These are phyloP conservation scores for Xerocomus spinulosus DNA, from an alignment of 768 basidiomycete genomes.

Conservation along the genomic window DNA sequence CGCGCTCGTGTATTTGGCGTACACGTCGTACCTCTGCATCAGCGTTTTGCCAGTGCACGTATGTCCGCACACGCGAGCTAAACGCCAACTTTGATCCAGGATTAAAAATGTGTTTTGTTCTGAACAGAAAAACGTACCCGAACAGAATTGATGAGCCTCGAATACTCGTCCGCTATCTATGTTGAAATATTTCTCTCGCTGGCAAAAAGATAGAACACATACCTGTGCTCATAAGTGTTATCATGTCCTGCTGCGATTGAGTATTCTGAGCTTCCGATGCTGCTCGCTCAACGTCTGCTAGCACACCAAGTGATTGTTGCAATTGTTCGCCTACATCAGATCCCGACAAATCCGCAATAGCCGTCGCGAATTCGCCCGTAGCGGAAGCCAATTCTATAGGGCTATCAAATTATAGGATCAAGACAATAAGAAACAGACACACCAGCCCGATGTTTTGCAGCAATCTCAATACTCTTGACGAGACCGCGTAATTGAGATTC, in stretches of 20 bases:
- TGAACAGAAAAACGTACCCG: conserved; percentile 53
- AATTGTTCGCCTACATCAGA: conserved; percentile 77
- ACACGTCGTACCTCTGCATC: conserved; percentile 72
- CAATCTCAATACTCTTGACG: conserved; percentile 80
- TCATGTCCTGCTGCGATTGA: conserved; percentile 80
- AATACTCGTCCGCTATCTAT: conserved; percentile 76
- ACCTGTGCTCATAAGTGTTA: conserved; percentile 77
- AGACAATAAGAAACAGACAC: conserved; percentile 9
- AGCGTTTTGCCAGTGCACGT: conserved; percentile 73
- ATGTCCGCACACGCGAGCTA: conserved; percentile 78
- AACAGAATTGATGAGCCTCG: conserved; percentile 84
- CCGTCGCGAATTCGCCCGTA: conserved; percentile 76
- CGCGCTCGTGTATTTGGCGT: conserved; percentile 76
- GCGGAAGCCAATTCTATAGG: conserved; percentile 59
- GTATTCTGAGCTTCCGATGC: conserved; percentile 68
- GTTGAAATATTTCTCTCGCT: conserved; percentile 5
- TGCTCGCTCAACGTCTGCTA: conserved; percentile 72
- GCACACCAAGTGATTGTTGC: conserved; percentile 58
- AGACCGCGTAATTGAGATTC: conserved; percentile 86
- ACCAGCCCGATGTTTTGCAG: conserved; percentile 82
- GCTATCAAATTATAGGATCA: not conserved
- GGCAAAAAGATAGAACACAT: not conserved
- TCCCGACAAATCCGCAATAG: conserved; percentile 61
- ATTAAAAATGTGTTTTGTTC: not conserved
- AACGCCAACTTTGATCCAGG: conserved; percentile 65